phyloP scores from a whole-genome alignment of 805 yeast genomes.

The Teunomyces stri region DNA sequence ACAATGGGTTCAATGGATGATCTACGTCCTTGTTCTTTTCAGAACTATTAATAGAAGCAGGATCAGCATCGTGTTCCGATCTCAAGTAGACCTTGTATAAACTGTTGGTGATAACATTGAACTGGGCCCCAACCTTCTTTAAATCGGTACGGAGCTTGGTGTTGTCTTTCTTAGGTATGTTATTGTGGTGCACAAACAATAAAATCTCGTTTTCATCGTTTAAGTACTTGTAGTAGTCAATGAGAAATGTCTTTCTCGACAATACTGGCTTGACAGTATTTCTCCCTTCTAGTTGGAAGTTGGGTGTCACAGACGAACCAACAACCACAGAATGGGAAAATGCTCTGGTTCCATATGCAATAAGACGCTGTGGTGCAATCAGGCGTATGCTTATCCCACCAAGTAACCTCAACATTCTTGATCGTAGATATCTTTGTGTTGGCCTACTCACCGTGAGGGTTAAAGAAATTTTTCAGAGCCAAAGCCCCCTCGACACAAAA shows the following conservation, averaged over 20 bases:
- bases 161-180: slow-evolving; percentile 68
- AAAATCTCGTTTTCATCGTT: slow-evolving; percentile 68
- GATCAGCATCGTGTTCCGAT: slow-evolving; percentile 67
- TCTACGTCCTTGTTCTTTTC: slow-evolving; percentile 38
- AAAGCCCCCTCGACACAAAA: background rate
- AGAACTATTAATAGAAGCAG: slow-evolving; percentile 60
- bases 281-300: slow-evolving; percentile 18
- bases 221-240: slow-evolving; percentile 74
- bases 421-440: background rate
- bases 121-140: slow-evolving; percentile 60
- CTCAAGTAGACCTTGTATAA: slow-evolving; percentile 75
- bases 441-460: too few species aligned
- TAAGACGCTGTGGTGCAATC: background rate
- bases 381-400: slow-evolving; percentile 3
- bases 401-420: slow-evolving; percentile 2
- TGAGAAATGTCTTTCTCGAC: slow-evolving; percentile 81
- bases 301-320: slow-evolving; percentile 4
- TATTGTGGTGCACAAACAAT: slow-evolving; percentile 82
- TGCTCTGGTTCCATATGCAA: slow-evolving; percentile 4
- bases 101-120: slow-evolving; percentile 65
- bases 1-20: slow-evolving; percentile 70
- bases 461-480: background rate
- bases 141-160: slow-evolving; percentile 61
- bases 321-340: slow-evolving; percentile 3
- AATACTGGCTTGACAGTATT: slow-evolving; percentile 59